These are phyloP conservation scores for Aspergillus floridensis DNA, from an alignment of 2,329 filamentous ascomycete species.

Conservation along the genomic window DNA sequence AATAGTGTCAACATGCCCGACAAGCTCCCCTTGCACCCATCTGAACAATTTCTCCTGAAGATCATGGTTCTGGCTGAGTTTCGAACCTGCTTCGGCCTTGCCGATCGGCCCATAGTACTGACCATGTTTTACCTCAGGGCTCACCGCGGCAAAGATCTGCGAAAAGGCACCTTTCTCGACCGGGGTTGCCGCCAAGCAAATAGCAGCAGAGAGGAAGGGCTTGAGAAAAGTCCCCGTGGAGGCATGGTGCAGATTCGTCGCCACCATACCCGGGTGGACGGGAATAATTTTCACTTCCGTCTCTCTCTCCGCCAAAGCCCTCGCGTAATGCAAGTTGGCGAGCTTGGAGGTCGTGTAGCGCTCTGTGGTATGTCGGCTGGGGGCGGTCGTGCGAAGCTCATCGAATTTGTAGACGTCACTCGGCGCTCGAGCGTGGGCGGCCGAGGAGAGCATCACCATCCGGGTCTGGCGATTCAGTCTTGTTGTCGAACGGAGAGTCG, in stretches of 20 bases:
- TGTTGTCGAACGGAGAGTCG: constrained; percentile 17
- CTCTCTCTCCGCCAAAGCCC: constrained; percentile 11
- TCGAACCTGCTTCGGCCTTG: constrained; percentile 1
- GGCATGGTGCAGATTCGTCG: constrained; percentile 10
- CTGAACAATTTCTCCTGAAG: constrained; percentile 3
- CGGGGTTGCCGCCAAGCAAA: background rate
- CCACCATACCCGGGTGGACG: constrained; percentile 11
- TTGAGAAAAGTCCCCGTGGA: constrained; percentile 3
- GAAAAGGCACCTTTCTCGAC: constrained; percentile 6
- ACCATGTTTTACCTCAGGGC: background rate
- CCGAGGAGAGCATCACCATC: constrained; percentile 25
- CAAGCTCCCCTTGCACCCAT: constrained; percentile 4
- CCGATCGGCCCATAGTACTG: constrained; percentile 10
- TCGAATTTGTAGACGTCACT: constrained; percentile 19
- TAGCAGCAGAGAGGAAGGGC: constrained; percentile 3
- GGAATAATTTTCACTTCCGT: constrained; percentile 3
- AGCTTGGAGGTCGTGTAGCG: constrained; percentile 21
- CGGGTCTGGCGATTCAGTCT: constrained; percentile 15
- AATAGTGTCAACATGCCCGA: background rate
- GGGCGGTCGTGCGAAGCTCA: constrained; percentile 14
- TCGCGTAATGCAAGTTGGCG: constrained; percentile 17
- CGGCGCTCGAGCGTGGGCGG: constrained; percentile 15
- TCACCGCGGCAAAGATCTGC: constrained; percentile 9
- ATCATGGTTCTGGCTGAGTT: constrained; percentile 1
- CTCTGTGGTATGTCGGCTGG: constrained; percentile 7